These are phyloP conservation scores for Chlorella sorokiniana DNA, from an alignment of 139 green algal genomes.

Conservation along the genomic window DNA sequence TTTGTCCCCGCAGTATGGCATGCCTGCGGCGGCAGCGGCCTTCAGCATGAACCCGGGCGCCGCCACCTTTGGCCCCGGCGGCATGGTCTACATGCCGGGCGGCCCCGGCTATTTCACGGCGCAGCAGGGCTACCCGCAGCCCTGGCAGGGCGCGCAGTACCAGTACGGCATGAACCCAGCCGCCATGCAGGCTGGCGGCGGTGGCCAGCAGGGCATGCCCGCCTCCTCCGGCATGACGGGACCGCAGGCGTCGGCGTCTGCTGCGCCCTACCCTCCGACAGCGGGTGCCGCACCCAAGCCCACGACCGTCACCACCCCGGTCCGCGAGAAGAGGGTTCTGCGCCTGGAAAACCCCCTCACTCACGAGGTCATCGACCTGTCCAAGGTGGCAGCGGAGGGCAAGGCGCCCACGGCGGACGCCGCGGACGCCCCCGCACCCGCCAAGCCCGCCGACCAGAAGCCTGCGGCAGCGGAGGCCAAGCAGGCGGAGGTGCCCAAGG, in stretches of 20 bases:
- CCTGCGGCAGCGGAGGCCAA: neutral
- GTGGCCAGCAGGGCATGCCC: slow-evolving; percentile 13
- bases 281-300: neutral
- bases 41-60: slow-evolving; percentile 25
- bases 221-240: neutral
- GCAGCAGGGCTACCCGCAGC: neutral
- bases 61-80: neutral
- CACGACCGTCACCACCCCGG: neutral
- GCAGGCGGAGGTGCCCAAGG: neutral
- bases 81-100: slow-evolving; percentile 19
- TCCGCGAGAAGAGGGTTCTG: slow-evolving; percentile 36
- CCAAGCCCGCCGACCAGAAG: neutral
- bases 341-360: slow-evolving; percentile 41
- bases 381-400: neutral
- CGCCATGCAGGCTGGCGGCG: slow-evolving; percentile 6
- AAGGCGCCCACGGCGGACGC: neutral
- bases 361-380: slow-evolving; percentile 37
- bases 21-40: neutral
- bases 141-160: neutral
- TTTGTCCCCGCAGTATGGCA: slow-evolving; percentile 5
- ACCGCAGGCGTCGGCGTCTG: neutral
- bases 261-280: neutral
- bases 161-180: slow-evolving; percentile 15
- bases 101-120: neutral
- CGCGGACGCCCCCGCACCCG: neutral